Evolutionary conservation across 2,329 filamentous ascomycete species (phyloP), one percentile per base, ranked within the genome.

Genomic region (Coleophoma eucalyptorum): DNA sequence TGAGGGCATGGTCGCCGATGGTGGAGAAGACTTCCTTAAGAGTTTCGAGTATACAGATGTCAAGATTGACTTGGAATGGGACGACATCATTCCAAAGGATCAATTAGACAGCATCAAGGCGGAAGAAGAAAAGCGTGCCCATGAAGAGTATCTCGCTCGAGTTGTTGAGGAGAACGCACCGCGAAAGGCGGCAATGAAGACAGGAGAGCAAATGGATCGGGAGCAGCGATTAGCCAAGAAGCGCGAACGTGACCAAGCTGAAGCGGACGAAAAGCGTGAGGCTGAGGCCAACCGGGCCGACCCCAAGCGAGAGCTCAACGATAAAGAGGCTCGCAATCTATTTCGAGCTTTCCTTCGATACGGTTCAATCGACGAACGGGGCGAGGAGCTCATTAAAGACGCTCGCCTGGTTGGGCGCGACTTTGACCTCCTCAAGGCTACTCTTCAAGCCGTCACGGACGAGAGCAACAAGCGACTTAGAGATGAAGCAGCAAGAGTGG

Each of bases 61-160:
- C 69, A 97, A 97, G 71, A 89, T 97, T 20, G 89, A 97, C 57
- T 84, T 97, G 21, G 91, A 95, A 59, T 99, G 94, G 94, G 94
- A 99, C 62, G 89, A 97, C 58, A 99, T 99, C 62, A 97, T 99
- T 60, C 95, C 94, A 0, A 91, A 92, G 53, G 91, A 96, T 7
- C 86, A 96, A 62, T 80, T 99, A 16, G 92, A 92, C 15, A 86
- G 85, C 53, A 88, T 97, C 70, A 96, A 95, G 67, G 86, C 84
- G 0, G 90, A 96, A 46, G 93, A 97, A 62, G 89, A 95, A 59
- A 84, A 87, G 67, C 87, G 88, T 63, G 83, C 89, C 50, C 84
- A 96, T 50, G 90, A 92, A 13, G 84, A 87, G 43, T 95, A 94
- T 58, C 81, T 96, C 1, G 87, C 85, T 21, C 86, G 87, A 61